Conservation (phyloP, 169 alveolate genomes). For the Cyclospora cayetanensis region DNA sequence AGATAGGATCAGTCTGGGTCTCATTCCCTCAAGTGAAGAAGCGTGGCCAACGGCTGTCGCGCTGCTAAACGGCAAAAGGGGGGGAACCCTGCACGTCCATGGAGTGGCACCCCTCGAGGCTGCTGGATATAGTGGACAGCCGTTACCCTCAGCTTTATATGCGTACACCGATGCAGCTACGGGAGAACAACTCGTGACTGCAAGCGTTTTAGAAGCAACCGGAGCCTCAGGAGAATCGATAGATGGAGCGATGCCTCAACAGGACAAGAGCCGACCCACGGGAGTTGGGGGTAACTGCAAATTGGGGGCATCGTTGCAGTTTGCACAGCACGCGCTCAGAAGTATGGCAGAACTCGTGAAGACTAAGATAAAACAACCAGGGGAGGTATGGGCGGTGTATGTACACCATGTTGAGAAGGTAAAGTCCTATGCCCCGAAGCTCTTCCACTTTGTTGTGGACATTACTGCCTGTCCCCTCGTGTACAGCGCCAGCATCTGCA, state of each 20-base stretch:
- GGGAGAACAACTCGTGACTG: background rate
- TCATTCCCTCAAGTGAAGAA: constrained; percentile 77
- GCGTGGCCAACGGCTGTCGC: constrained; percentile 82
- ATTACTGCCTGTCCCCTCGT: background rate
- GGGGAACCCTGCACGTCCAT: constrained; percentile 82
- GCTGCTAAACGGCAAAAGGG: constrained; percentile 70
- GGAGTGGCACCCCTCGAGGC: constrained; percentile 59
- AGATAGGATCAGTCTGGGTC: constrained; percentile 78
- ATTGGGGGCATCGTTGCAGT: background rate
- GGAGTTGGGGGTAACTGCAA: background rate
- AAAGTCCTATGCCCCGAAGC: constrained; percentile 78
- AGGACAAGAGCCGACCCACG: background rate
- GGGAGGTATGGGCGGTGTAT: constrained; percentile 64
- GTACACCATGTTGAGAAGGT: constrained; percentile 75
- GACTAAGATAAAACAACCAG: background rate
- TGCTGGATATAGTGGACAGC: background rate
- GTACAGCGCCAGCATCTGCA: too few species aligned
- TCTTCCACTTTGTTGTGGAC: constrained; percentile 78
- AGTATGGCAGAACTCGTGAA: background rate
- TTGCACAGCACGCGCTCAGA: background rate
- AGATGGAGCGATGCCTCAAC: background rate
- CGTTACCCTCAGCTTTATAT: background rate
- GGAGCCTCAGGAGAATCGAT: background rate
- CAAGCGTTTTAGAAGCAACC: background rate
- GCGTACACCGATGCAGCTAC: background rate